Evolutionary conservation across 1,139 yeast genomes (phyloP), one percentile per base, ranked within the genome.

Genomic region (Suzukiozyma palmioleophila): DNA sequence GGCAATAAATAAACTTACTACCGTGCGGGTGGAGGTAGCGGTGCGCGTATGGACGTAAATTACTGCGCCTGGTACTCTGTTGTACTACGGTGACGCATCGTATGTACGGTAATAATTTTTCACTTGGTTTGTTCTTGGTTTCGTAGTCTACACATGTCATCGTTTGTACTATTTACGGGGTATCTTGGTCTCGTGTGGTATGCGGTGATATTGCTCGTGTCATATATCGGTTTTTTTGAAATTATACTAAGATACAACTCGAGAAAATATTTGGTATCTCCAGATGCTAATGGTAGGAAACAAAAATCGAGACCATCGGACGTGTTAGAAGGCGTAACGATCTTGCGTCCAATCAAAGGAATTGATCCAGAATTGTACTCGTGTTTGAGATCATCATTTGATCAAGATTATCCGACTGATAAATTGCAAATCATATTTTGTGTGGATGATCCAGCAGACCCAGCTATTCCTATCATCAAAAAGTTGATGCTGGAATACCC

Each of bases 341-440:
- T 89, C 33, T 59, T 88, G 36, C 66, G 96, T 26, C 97, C 97
- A 0, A 69, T 89, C 40, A 85, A 86, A 52, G 96, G 96, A 5
- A 66, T 86, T 21, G 97, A 88, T 56, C 77, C 90, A 0, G 92
- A 83, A 49, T 69, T 87, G 62, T 74, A 71, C 35, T 61, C 74
- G 10, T 88, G 96, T 54, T 64, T 89, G 35, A 78, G 76, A 45
- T 75, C 86, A 18, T 77, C 89, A 8, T 78, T 88, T 47, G 60
- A 67, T 36, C 96, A 88, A 55, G 66, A 75, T 22, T 87, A 86
- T 50, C 87, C 92, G 0, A 35, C 41, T 1, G 61, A 65, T 24
- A 73, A 71, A 46, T 60, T 84, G 33, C 95, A 88, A 60, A 73
- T 88, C 43, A 62, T 88, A 7, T 81, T 88, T 52, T 87, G 96